Conservation (phyloP, 225 moss, liverwort and hornwort species). For the Bryum argenteum region DNA sequence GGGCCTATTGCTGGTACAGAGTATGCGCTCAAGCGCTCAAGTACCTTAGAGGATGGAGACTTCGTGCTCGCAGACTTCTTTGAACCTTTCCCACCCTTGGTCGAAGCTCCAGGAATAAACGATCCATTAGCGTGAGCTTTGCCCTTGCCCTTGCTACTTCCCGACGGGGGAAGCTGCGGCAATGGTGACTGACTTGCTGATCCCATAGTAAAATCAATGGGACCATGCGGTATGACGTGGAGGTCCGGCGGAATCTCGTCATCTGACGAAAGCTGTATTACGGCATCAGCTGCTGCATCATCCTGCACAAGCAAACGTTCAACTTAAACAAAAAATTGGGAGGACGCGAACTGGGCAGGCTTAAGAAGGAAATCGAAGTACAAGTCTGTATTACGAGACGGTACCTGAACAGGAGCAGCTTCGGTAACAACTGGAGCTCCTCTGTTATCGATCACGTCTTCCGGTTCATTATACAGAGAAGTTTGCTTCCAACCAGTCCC, state of each 20-base stretch:
- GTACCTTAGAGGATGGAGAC: conserved; percentile 37
- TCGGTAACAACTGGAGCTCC: conserved; percentile 21
- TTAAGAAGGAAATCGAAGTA: neutral
- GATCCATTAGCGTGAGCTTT: conserved; percentile 50
- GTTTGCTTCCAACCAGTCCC: conserved; percentile 25
- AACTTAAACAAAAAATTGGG: neutral
- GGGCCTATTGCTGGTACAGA: conserved; percentile 2
- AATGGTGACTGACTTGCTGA: conserved; percentile 32
- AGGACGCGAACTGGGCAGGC: neutral
- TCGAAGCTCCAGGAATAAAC: conserved; percentile 10
- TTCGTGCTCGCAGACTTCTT: conserved; percentile 24
- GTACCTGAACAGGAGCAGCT: conserved; percentile 36
- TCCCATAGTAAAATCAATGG: conserved; percentile 37
- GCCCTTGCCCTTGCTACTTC: conserved; percentile 28
- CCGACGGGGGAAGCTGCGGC: conserved; percentile 15
- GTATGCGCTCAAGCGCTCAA: conserved; percentile 12
- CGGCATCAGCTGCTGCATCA: conserved; percentile 21
- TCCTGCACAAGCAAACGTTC: conserved; percentile 34
- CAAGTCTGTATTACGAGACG: neutral
- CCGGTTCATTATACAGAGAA: neutral
- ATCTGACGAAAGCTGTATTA: conserved; percentile 40
- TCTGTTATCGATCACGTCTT: conserved; percentile 14
- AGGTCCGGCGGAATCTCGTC: conserved; percentile 40
- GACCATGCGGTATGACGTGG: conserved; percentile 37
- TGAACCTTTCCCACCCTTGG: conserved; percentile 8